A percentile compares a stretch with the other conserved stretches of the same genome.
These are phyloP conservation scores for Saccharomycopsis amapae DNA, from an alignment of 805 yeast species.

Conservation along the genomic window DNA sequence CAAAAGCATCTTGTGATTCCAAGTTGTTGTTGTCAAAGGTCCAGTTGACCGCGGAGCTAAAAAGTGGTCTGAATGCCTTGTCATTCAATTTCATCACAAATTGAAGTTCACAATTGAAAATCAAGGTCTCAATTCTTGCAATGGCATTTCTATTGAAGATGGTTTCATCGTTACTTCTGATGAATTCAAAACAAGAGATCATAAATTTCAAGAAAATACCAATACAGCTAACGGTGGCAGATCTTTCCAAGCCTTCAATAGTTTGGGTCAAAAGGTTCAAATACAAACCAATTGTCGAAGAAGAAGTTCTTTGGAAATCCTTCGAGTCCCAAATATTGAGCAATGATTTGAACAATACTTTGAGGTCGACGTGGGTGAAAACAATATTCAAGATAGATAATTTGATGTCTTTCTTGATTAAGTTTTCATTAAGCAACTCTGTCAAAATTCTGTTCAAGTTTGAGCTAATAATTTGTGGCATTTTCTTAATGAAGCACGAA, in stretches of 20 bases:
- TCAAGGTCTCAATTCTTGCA: constrained; percentile 72
- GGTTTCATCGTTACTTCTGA: constrained; percentile 28
- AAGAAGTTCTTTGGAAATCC: constrained; percentile 33
- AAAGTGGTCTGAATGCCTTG: constrained; percentile 86
- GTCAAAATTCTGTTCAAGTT: constrained; percentile 56
- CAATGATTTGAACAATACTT: constrained; percentile 54
- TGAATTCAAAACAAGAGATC: constrained; percentile 59
- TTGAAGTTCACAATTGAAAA: constrained; percentile 63
- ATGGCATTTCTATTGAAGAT: constrained; percentile 64
- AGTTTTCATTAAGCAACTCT: constrained; percentile 48
- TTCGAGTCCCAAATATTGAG: constrained; percentile 53
- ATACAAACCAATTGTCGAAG: constrained; percentile 52
- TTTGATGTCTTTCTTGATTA: constrained; percentile 54
- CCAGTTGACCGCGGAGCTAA: constrained; percentile 84
- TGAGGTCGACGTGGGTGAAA: constrained; percentile 61
- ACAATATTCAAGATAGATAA: constrained; percentile 53
- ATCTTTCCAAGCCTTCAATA: constrained; percentile 60
- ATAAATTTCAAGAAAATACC: constrained; percentile 61
- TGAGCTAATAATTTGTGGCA: constrained; percentile 78
- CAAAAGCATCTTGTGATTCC: constrained; percentile 33
- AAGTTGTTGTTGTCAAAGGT: constrained; percentile 55
- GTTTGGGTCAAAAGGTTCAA: constrained; percentile 59
- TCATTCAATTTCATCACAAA: constrained; percentile 90
- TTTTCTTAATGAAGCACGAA: constrained; percentile 68
- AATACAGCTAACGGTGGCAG: constrained; percentile 59